Conservation (phyloP, 2,329 filamentous ascomycete genomes). For the Colletotrichum sp. region DNA sequence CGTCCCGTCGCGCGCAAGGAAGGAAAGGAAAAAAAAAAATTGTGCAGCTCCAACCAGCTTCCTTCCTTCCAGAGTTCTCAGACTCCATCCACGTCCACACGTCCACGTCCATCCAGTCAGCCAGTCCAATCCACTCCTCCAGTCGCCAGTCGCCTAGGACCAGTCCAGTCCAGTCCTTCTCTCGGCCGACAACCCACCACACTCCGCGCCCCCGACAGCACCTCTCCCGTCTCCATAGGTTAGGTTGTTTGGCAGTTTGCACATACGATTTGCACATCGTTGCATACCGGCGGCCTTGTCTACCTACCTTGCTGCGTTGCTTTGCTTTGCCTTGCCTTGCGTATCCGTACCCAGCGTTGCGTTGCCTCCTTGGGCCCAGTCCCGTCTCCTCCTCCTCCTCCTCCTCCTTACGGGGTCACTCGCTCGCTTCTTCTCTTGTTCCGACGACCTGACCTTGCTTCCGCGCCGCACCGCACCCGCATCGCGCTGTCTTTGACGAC, state of each 20-base stretch:
- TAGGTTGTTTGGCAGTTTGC: neutral
- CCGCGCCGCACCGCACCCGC: neutral
- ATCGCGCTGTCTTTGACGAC: slow-evolving; percentile 7
- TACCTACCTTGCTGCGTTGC: neutral
- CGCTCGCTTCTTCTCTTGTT: slow-evolving; percentile 12
- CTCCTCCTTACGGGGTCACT: neutral
- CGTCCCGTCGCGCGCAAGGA: neutral
- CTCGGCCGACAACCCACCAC: slow-evolving; percentile 12
- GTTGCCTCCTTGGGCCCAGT: neutral
- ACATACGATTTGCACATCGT: slow-evolving; percentile 3
- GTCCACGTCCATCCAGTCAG: neutral
- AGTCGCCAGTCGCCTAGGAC: neutral
- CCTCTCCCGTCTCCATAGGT: neutral
- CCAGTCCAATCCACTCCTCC: neutral
- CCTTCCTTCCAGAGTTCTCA: neutral
- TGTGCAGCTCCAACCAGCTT: neutral
- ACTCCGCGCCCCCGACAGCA: neutral
- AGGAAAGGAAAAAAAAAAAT: neutral
- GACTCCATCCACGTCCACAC: neutral
- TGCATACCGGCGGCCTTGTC: neutral
- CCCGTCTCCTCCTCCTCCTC: neutral
- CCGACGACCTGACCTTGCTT: slow-evolving; percentile 11
- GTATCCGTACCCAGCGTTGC: neutral
- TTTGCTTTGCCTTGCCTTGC: neutral
- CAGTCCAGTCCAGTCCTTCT: neutral